Base-by-base conservation (phyloP, 768 basidiomycete genomes). In the Galerina marginata region DNA sequence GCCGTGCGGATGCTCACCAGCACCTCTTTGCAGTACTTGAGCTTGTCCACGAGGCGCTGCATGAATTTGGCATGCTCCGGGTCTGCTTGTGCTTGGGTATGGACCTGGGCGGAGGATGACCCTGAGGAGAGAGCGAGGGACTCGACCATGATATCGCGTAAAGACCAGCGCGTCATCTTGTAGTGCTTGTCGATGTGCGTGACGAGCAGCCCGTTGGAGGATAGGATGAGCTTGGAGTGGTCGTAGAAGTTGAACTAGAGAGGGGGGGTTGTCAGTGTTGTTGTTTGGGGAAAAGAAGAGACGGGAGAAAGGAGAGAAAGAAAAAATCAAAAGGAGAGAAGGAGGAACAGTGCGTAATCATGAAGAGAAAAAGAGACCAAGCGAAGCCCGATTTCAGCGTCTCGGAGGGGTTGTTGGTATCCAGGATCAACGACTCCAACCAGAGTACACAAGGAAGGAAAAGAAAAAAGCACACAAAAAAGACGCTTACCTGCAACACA, bases 191-290 rank as follows among this genome's bases (percentile, higher is more conserved):
- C 93, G 68, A 98, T 96, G 74, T 96, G 89, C 3, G 95, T 93
- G 50, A 99, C 81, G 12, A 88, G 74, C 11, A 89, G 80, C 2
- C 93, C 96, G 26, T 88, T 81, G 1, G 88, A 86, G 15, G 94
- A 93, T 52, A 99, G 80, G 59, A 99, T 88, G 61, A 99, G 78
- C 74, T 99, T 99, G 43, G 92, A 90, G 78, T 99, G 97, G 76
- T 99, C 97, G 74, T 93, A 93, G 74, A 98, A 99, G 80, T 99
- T 99, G 84, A 98, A 98, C 96, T 99, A 7, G 5, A n/a, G n/a
- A n/a, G 5, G 29, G 5, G 2, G 29, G 29, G 2, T 20, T 2
- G 20, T 20, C 20, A 20, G 20, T 20, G 20, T 20, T 2, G 20
- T 20, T 20, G 20, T 20, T 2, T 20, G 20, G 2, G 20, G 20